Base-by-base conservation (phyloP, 208 protist genomes). In the Borovskyia barvae region DNA sequence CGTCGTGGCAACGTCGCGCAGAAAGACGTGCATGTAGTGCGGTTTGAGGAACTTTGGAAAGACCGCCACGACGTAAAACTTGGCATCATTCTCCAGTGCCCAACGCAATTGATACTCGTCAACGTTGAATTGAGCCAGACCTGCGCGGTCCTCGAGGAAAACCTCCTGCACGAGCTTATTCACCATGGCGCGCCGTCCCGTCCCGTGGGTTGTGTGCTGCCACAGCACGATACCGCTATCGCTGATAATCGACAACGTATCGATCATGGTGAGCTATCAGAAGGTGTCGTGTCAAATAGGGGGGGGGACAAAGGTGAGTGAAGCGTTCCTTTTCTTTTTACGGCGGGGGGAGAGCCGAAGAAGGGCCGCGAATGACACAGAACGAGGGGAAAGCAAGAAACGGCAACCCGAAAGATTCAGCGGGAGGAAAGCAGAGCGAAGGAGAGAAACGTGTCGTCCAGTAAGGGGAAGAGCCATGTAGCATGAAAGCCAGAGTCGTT, bases 231-330 rank as follows among this genome's bases (percentile, higher is more conserved):
- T 61, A 15, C 97, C 97, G 42, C 96, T 95, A 56, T 95, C 90
- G 51, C 86, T 94, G 35, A 98, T 73, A 28, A 99, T 86, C 12
- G 85, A 85, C 28, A 98, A 65, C 8, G 94, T 86, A 63, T 99
- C 97, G 40, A 99, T 84, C 97, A 98, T 98, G n/a, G 3, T 39
- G 22, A 36, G n/a, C n/a, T n/a, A n/a, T n/a, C n/a, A n/a, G n/a
- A n/a, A n/a, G n/a, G n/a, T n/a, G n/a, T n/a, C n/a, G n/a, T n/a
- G n/a, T n/a, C n/a, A n/a, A n/a, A n/a, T n/a, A n/a, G n/a, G n/a
- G n/a, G n/a, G n/a, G n/a, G n/a, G n/a, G n/a, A n/a, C n/a, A 12
- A 37, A 39, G 19, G 7, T 20, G 14, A 20, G 15, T 5, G 11
- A 4, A 40, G 2, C 29, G 29, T 37, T 17, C 33, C 5, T 39